Conservation (phyloP, 441 rosid species). For the Erysimum cheiri region DNA sequence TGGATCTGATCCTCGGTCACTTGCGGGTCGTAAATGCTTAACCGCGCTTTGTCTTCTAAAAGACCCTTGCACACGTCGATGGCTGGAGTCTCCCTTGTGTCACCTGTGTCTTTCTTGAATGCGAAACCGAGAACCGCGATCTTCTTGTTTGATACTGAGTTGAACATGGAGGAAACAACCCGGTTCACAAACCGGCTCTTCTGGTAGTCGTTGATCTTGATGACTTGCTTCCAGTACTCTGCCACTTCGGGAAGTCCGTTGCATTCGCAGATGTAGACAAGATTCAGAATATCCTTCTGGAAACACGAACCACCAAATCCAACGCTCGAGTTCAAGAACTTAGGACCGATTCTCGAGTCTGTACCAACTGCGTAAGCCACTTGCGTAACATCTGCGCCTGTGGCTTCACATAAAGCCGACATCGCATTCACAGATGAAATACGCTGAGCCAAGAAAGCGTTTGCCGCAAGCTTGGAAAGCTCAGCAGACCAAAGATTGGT, state of each 20-base stretch:
- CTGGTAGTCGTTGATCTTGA: slow-evolving; percentile 88
- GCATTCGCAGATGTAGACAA: slow-evolving; percentile 90
- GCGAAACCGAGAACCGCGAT: slow-evolving; percentile 86
- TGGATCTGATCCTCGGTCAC: slow-evolving; percentile 87
- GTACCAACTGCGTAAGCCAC: slow-evolving; percentile 80
- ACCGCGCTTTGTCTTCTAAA: slow-evolving; percentile 75
- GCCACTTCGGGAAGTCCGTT: slow-evolving; percentile 92
- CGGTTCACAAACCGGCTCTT: slow-evolving; percentile 83
- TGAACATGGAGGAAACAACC: slow-evolving; percentile 88
- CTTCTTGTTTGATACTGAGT: slow-evolving; percentile 77
- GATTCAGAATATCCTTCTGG: slow-evolving; percentile 84
- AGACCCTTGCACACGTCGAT: slow-evolving; percentile 94
- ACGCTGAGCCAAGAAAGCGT: slow-evolving; percentile 91
- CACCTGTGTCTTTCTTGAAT: slow-evolving; percentile 94
- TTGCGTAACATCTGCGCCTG: slow-evolving; percentile 88
- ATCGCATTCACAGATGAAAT: slow-evolving; percentile 91
- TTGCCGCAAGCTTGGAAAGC: slow-evolving; percentile 91
- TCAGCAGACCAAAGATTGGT: slow-evolving; percentile 96
- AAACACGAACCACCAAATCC: slow-evolving; percentile 95
- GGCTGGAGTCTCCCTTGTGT: slow-evolving; percentile 93
- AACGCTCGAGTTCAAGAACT: slow-evolving; percentile 84
- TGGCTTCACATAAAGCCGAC: slow-evolving; percentile 92
- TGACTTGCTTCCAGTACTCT: slow-evolving; percentile 89
- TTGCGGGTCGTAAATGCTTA: slow-evolving; percentile 91
- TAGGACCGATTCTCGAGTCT: slow-evolving; percentile 81